phyloP scores from a whole-genome alignment of 176 grass and related monocot species.

The Oryza glumipatula region DNA sequence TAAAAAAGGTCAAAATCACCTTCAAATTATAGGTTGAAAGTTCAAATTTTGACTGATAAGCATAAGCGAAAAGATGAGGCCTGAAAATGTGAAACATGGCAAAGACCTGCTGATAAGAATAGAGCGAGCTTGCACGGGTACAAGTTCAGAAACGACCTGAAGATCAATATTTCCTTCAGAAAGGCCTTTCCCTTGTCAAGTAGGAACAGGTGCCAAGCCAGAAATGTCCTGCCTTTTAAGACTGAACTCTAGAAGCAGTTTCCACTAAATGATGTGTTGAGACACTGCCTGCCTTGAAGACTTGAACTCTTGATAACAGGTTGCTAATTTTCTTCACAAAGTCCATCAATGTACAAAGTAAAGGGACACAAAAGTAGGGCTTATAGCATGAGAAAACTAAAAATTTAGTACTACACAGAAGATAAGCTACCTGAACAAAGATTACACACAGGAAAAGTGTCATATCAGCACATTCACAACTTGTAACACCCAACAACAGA shows the following conservation, averaged over 20 bases:
- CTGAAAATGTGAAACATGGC: background rate
- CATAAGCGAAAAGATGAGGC: background rate
- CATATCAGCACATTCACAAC: background rate
- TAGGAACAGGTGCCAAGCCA: background rate
- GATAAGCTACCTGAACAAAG: background rate
- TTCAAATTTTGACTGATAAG: no score
- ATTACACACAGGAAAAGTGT: background rate
- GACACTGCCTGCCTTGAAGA: background rate
- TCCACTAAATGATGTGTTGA: background rate
- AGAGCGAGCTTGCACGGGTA: background rate
- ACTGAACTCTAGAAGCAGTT: background rate
- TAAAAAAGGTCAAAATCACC: no score
- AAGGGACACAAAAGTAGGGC: background rate
- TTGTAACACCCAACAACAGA: conserved; percentile 16
- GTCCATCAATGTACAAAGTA: background rate
- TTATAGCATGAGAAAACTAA: background rate
- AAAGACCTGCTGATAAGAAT: background rate
- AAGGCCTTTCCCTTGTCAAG: background rate
- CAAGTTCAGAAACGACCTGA: background rate
- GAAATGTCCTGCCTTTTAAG: background rate
- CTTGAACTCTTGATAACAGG: no score
- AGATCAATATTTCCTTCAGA: background rate
- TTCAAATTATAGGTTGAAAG: no score
- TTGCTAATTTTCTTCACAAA: background rate
- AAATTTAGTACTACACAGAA: background rate